These are phyloP conservation scores for Akanthomyces lecanii DNA, from an alignment of 2,329 filamentous ascomycete species.

Conservation along the genomic window DNA sequence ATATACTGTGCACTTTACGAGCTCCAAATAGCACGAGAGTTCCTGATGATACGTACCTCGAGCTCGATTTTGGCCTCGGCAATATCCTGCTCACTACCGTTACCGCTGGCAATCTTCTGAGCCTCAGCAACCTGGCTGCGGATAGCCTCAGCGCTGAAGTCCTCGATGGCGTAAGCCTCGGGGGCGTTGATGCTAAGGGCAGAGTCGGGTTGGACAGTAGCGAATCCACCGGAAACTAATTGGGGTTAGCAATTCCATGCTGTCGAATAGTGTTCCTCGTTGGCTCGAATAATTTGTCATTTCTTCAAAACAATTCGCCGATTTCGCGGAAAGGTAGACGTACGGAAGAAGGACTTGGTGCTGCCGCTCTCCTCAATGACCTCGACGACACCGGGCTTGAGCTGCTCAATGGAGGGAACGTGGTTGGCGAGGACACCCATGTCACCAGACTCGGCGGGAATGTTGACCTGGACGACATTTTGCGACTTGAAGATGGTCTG, in stretches of 20 bases:
- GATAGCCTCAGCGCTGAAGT: constrained; percentile 91
- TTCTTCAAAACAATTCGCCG: neutral
- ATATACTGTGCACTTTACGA: neutral
- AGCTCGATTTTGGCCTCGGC: constrained; percentile 99
- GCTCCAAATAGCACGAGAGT: neutral
- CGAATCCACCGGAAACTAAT: constrained; percentile 91
- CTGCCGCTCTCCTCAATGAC: constrained; percentile 87
- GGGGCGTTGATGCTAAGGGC: constrained; percentile 96
- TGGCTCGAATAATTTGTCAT: neutral
- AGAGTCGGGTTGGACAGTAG: constrained; percentile 92
- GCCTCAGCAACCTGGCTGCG: constrained; percentile 87
- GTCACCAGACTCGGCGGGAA: constrained; percentile 94
- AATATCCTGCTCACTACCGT: constrained; percentile 93
- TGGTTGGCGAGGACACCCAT: constrained; percentile 99
- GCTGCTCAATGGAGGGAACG: constrained; percentile 97
- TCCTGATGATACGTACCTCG: constrained; percentile 60
- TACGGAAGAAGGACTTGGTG: constrained; percentile 98
- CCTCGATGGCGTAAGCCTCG: constrained; percentile 89
- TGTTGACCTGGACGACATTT: constrained; percentile 90
- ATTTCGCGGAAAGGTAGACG: constrained; percentile 31
- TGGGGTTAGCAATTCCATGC: constrained; percentile 14
- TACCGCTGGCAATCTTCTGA: constrained; percentile 87
- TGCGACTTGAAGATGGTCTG: constrained; percentile 68
- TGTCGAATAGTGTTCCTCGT: neutral
- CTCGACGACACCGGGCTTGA: constrained; percentile 94